Conservation (phyloP, 331 rosid genomes). For the Ulmus americana region DNA sequence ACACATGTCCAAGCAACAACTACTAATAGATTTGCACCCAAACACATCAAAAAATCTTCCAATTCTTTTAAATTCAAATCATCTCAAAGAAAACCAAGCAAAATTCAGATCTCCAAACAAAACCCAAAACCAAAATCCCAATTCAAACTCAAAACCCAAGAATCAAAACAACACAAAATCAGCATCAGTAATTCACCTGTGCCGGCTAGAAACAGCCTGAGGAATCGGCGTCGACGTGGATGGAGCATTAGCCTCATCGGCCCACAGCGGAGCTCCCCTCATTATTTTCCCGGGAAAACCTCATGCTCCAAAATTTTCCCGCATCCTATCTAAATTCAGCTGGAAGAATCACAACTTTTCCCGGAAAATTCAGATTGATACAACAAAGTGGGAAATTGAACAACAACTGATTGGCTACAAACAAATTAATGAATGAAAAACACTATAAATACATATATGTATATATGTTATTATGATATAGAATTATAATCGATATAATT, state of each 20-base stretch:
- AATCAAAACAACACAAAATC: not conserved
- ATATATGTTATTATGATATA: not conserved
- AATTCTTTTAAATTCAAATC: not conserved
- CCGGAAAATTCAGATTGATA: conserved; percentile 6
- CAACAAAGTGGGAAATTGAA: not conserved
- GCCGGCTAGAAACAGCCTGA: conserved; percentile 24
- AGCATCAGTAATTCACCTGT: conserved; percentile 26
- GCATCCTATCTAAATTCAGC: conserved; percentile 19
- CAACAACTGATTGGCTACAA: not conserved
- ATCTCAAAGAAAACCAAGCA: not conserved
- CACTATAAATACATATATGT: not conserved
- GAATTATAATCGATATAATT: no score
- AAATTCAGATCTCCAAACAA: conserved; percentile 5
- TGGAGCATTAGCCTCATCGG: conserved; percentile 48
- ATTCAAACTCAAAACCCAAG: not conserved
- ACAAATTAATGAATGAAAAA: not conserved
- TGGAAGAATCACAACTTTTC: not conserved
- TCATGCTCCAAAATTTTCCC: conserved; percentile 34
- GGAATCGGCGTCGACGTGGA: conserved; percentile 38
- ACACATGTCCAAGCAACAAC: no score
- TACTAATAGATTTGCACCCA: not conserved
- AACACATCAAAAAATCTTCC: not conserved
- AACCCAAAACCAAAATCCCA: not conserved
- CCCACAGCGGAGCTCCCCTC: conserved; percentile 41
- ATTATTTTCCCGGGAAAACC: conserved; percentile 33